Evolutionary conservation across 495 filamentous ascomycete genomes (phyloP), one percentile per base, ranked within the genome.

Genomic region (Penicillium salamii): DNA sequence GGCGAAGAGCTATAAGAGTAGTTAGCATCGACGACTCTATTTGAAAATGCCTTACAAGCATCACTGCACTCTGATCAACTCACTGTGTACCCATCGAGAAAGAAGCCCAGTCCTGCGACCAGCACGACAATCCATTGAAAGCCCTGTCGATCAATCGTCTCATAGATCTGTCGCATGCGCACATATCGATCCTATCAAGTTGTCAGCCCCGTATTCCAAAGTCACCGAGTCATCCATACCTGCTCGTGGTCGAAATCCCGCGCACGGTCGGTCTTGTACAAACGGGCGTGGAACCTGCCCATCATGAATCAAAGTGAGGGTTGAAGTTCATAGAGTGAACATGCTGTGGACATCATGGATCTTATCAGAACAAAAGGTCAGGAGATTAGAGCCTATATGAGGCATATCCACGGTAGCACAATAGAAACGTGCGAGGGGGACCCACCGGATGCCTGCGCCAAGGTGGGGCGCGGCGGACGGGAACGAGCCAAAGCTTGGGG

Each of bases 71-170:
- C 8, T 9, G 11, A 23, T 33, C n/a, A 14, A 63, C 68, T 45
- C 42, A 91, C 85, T 31, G 80, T 82, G 51, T 86, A 87, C 52
- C 80, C 81, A 66, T 85, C 83, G 8, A 84, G 83, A 43, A 88
- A 78, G 57, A 88, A 88, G 14, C 84, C 84, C 1, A 82, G 78
- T 14, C 79, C 82, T 11, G 84, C 82, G 4, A 88, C 84, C 6
- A 78, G 62, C 6, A 78, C 75, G 11, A 77, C 72, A 23, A 75
- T 58, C 70, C 71, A 74, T 59, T 76, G 73, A 46, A 63, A 76
- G 3, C 52, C 55, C 45, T 76, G 73, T 12, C 73, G 67, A 58
- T 76, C 73, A 49, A 76, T 75, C 3, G 73, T 76, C 39, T 76
- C 69, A 51, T 75, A 76, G 37, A 76, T 69, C 50, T 76, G 73